These are phyloP conservation scores for Backusella psychrophila DNA, from an alignment of 192 early-diverging fungal species.

Conservation along the genomic window DNA sequence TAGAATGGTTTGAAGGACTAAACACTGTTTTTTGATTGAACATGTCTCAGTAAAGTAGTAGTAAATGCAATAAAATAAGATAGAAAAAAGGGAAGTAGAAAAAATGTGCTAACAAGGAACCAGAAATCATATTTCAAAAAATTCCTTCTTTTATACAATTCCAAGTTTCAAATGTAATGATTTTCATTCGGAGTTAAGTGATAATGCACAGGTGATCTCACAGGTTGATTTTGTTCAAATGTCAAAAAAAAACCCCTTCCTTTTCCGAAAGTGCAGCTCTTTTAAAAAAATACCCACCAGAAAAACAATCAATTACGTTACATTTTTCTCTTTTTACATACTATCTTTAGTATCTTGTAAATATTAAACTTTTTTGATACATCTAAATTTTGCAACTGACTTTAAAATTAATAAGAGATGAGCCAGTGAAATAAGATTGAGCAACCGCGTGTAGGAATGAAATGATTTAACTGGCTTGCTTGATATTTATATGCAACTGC, in stretches of 20 bases:
- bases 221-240: neutral
- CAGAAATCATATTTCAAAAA: neutral
- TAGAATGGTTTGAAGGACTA: neutral
- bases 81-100: neutral
- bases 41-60: neutral
- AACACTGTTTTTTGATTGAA: neutral
- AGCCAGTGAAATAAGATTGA: neutral
- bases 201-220: neutral
- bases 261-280: neutral
- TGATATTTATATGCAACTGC: neutral
- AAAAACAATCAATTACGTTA: neutral
- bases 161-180: conserved; percentile 1
- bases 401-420: neutral
- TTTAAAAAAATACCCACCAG: neutral
- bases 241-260: neutral
- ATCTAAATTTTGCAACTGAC: neutral
- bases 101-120: neutral
- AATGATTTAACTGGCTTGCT: neutral
- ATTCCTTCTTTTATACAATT: neutral
- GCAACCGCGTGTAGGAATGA: neutral
- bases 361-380: neutral
- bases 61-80: neutral
- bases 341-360: neutral
- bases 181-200: neutral
- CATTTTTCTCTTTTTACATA: neutral